A percentile compares a stretch with the other conserved stretches of the same genome.
Evolutionary conservation across 805 yeast species (phyloP).

Genomic region (Monosporozyma aquatica): DNA sequence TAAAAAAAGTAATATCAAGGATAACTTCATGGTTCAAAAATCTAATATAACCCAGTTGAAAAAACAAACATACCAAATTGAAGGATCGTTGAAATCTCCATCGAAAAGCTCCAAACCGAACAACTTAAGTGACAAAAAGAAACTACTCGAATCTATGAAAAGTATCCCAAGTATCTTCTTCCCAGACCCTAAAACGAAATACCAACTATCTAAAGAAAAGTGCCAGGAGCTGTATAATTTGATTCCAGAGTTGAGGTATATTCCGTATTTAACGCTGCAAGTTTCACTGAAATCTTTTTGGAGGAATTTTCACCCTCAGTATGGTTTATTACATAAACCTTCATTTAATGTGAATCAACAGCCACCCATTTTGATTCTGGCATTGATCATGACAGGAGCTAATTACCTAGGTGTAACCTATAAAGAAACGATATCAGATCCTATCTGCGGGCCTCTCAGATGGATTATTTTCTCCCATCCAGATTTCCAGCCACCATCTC

Average conservation of each 20-base stretch:
- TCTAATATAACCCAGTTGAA: conserved; percentile 14
- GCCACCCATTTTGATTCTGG: conserved; percentile 42
- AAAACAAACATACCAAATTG: conserved; percentile 6
- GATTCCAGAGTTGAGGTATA: conserved; percentile 17
- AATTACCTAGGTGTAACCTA: conserved; percentile 30
- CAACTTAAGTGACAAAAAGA: conserved; percentile 2
- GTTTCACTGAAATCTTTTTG: conserved; percentile 35
- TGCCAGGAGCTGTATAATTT: conserved; percentile 8
- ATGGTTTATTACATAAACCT: conserved; percentile 40
- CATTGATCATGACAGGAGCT: conserved; percentile 52
- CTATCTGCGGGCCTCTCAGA: conserved; percentile 44
- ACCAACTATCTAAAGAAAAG: conserved; percentile 11
- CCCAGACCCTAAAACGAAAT: conserved; percentile 16
- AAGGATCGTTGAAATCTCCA: not conserved
- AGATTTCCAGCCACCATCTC: conserved; percentile 69
- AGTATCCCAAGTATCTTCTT: conserved; percentile 17
- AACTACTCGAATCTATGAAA: conserved; percentile 12
- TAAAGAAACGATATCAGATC: conserved; percentile 22
- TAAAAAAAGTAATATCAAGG: conserved; percentile 11
- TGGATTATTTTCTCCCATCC: conserved; percentile 62
- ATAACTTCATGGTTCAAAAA: conserved; percentile 15
- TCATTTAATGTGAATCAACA: conserved; percentile 42
- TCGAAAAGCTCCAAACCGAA: not conserved
- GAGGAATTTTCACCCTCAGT: conserved; percentile 48
- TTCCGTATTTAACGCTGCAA: conserved; percentile 12